Percentiles rank a stretch among this genome's conserved stretches.
phyloP scores from a whole-genome alignment of 2,329 filamentous ascomycete species.

The Alternaria hordeiaustralica region DNA sequence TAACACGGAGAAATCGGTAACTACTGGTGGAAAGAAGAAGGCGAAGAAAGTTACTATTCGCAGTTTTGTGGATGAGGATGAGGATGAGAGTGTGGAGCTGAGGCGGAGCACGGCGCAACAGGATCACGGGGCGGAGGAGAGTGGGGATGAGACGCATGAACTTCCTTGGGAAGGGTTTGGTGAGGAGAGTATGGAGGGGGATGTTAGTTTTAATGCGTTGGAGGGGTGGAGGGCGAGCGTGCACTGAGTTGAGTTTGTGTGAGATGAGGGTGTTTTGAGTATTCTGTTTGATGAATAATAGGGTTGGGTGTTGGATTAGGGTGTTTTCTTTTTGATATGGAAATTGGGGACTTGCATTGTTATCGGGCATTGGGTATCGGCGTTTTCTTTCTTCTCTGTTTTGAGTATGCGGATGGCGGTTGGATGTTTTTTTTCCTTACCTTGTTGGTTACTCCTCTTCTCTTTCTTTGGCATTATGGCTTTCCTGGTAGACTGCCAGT shows the following conservation, averaged over 20 bases:
- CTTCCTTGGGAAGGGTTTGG: constrained; percentile 51
- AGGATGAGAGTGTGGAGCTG: constrained; percentile 28
- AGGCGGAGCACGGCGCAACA: background rate
- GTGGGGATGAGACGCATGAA: constrained; percentile 41
- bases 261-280: background rate
- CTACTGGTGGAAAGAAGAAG: constrained; percentile 21
- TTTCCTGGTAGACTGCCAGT: background rate
- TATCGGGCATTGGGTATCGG: background rate
- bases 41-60: constrained; percentile 48
- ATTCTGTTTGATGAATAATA: background rate
- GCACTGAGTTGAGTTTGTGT: constrained; percentile 14
- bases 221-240: constrained; percentile 20
- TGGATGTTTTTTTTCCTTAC: background rate
- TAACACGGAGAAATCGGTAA: constrained; percentile 26
- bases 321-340: background rate
- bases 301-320: background rate
- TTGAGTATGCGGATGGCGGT: background rate
- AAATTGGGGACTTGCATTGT: background rate
- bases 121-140: constrained; percentile 4
- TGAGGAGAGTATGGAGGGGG: constrained; percentile 25
- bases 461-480: background rate
- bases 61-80: constrained; percentile 42
- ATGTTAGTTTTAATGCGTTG: constrained; percentile 19
- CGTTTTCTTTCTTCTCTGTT: background rate
- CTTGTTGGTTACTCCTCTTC: background rate